Evolutionary conservation across 495 filamentous ascomycete species (phyloP).

Genomic region (Schizothecium vesticola): DNA sequence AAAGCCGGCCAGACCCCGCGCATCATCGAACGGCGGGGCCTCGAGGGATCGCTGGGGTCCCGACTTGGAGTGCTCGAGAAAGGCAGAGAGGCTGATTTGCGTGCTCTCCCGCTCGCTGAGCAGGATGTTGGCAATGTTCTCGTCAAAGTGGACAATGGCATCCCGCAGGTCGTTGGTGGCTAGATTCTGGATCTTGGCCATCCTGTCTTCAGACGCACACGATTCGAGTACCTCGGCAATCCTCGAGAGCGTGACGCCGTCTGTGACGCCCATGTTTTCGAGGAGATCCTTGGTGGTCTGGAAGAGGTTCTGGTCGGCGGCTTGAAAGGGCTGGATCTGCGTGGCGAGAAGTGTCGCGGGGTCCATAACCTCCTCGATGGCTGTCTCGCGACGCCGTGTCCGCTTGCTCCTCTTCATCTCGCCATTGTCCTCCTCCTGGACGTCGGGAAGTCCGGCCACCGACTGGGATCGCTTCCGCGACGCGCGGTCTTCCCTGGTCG

Average conservation of each 20-base stretch:
- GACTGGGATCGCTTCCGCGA: constrained; percentile 63
- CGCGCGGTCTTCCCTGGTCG: constrained; percentile 24
- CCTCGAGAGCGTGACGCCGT: constrained; percentile 44
- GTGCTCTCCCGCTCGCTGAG: constrained; percentile 39
- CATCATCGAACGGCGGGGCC: constrained; percentile 50
- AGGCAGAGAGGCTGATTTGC: constrained; percentile 55
- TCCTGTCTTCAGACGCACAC: constrained; percentile 41
- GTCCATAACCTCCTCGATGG: constrained; percentile 65
- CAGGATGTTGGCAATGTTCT: constrained; percentile 37
- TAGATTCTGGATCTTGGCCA: constrained; percentile 33
- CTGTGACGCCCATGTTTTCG: constrained; percentile 58
- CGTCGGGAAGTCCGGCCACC: constrained; percentile 53
- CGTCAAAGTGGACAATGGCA: constrained; percentile 37
- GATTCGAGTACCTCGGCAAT: constrained; percentile 50
- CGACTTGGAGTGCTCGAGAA: constrained; percentile 72
- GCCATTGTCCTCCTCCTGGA: constrained; percentile 50
- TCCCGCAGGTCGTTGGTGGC: constrained; percentile 39
- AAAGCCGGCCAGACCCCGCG: constrained; percentile 54
- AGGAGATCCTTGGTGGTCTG: constrained; percentile 61
- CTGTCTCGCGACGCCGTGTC: constrained; percentile 71
- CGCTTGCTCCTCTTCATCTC: constrained; percentile 76
- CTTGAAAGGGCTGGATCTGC: constrained; percentile 59
- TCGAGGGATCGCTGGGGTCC: constrained; percentile 47
- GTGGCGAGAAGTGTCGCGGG: constrained; percentile 65
- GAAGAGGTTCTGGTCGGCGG: constrained; percentile 74